Percentiles rank a stretch among this genome's conserved stretches.
These are phyloP conservation scores for Phytopythium oedochilum DNA, from an alignment of 352 stramenopile genomes.

Conservation along the genomic window DNA sequence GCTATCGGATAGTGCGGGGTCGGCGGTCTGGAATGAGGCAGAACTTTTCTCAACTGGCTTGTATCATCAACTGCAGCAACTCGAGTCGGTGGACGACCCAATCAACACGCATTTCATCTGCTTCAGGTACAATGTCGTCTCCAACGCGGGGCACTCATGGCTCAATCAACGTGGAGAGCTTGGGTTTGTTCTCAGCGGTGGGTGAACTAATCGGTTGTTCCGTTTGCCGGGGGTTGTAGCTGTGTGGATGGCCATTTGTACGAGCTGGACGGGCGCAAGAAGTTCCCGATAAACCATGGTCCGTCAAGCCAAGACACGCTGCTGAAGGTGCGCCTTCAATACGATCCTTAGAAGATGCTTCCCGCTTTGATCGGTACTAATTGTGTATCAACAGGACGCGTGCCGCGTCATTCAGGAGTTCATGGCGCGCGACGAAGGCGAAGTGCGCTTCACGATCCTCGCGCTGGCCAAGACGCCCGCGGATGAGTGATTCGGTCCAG, in stretches of 20 bases:
- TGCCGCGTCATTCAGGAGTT: constrained; percentile 91
- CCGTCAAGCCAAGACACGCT: constrained; percentile 80
- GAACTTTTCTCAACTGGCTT: no score
- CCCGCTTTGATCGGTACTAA: no score
- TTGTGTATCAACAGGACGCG: constrained; percentile 51
- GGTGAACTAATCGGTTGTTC: background rate
- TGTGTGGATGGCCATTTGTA: constrained; percentile 91
- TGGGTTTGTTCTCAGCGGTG: no score
- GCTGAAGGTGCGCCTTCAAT: constrained; percentile 50
- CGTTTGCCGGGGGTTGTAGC: constrained; percentile 19
- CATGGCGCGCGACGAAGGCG: constrained; percentile 92
- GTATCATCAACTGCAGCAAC: constrained; percentile 40
- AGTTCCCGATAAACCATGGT: constrained; percentile 92
- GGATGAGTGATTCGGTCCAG: constrained; percentile 10
- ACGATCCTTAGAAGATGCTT: background rate
- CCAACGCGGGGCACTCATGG: no score
- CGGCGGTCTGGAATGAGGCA: no score
- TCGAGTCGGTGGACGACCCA: constrained; percentile 88
- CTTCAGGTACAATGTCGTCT: constrained; percentile 61
- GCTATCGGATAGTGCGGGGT: background rate
- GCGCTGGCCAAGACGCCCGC: constrained; percentile 77
- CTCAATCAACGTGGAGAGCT: no score
- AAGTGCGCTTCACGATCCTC: constrained; percentile 95
- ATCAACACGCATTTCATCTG: constrained; percentile 97
- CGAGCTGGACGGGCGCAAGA: constrained; percentile 95